A percentile compares a stretch with the other conserved stretches of the same genome.
Conservation (phyloP, 2,329 filamentous ascomycete genomes). For the Fusarium veterinarium region DNA sequence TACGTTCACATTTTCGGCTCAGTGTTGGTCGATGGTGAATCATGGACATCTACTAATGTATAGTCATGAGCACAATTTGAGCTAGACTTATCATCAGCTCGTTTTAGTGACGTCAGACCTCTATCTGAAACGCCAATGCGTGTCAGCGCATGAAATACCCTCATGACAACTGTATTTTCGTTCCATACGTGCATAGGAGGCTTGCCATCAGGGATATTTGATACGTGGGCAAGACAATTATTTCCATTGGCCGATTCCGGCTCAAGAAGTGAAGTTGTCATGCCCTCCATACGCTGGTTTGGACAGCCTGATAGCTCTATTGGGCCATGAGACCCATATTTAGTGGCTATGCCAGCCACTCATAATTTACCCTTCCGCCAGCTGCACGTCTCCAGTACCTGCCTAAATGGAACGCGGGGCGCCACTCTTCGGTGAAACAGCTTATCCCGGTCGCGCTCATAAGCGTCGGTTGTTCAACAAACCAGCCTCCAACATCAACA, state of each 20-base stretch:
- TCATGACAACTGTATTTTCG: background rate
- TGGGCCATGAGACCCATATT: conserved; percentile 32
- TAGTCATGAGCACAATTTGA: background rate
- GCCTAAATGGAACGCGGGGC: conserved; percentile 42
- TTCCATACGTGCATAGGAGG: background rate
- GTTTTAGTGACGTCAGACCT: conserved; percentile 21
- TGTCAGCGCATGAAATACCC: conserved; percentile 1
- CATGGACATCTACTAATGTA: background rate
- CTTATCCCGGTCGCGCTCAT: conserved; percentile 42
- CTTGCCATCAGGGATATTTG: background rate
- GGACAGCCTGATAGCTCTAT: conserved; percentile 14
- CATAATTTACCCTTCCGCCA: background rate
- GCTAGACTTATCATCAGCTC: background rate
- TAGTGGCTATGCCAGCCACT: conserved; percentile 29
- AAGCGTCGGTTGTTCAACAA: conserved; percentile 17
- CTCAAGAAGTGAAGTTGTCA: conserved; percentile 22
- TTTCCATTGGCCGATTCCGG: conserved; percentile 18
- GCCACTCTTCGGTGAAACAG: conserved; percentile 42
- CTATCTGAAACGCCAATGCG: background rate
- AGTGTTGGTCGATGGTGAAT: conserved; percentile 6
- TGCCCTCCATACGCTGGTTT: conserved; percentile 18
- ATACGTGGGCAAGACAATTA: conserved; percentile 1
- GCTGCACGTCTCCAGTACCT: conserved; percentile 30
- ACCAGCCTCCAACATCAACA: conserved; percentile 33
- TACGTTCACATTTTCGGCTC: background rate